phyloP scores from a whole-genome alignment of 1,284 basidiomycete genomes.

The Waitea zeae region DNA sequence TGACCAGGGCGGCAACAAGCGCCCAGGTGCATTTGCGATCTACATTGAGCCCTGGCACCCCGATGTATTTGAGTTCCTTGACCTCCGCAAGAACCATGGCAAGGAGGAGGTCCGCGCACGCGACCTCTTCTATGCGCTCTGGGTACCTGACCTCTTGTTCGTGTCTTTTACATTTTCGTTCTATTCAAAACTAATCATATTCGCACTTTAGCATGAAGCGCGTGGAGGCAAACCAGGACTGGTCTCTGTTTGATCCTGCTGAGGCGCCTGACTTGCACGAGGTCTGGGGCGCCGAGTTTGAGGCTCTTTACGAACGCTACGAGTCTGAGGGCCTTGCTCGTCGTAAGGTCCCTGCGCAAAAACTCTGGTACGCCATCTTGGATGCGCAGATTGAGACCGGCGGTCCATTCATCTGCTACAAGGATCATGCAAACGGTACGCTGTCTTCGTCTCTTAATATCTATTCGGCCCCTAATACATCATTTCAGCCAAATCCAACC shows the following conservation, averaged over 20 bases:
- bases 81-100: slow-evolving; percentile 97
- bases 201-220: slow-evolving; percentile 71
- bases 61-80: slow-evolving; percentile 96
- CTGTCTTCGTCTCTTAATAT: slow-evolving; percentile 5
- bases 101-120: slow-evolving; percentile 97
- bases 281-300: slow-evolving; percentile 86
- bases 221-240: slow-evolving; percentile 75
- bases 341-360: slow-evolving; percentile 87
- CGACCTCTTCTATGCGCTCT: slow-evolving; percentile 96
- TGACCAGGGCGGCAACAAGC: slow-evolving; percentile 99
- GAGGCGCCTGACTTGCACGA: slow-evolving; percentile 89
- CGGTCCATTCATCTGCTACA: slow-evolving; percentile 97
- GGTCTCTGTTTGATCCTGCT: slow-evolving; percentile 97
- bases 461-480: too few relatives aligned
- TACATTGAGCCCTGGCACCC: slow-evolving; percentile 98
- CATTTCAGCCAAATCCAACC: slow-evolving; percentile 78
- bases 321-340: slow-evolving; percentile 84
- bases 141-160: slow-evolving; percentile 95
- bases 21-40: slow-evolving; percentile 96
- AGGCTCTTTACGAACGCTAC: slow-evolving; percentile 79
- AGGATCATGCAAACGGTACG: slow-evolving; percentile 75
- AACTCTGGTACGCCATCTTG: slow-evolving; percentile 96
- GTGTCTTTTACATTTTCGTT: too few relatives aligned
- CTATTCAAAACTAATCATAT: background rate
- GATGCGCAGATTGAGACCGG: slow-evolving; percentile 98